Base-by-base conservation (phyloP, 164 flowering plant species). In the Stephania japonica region DNA sequence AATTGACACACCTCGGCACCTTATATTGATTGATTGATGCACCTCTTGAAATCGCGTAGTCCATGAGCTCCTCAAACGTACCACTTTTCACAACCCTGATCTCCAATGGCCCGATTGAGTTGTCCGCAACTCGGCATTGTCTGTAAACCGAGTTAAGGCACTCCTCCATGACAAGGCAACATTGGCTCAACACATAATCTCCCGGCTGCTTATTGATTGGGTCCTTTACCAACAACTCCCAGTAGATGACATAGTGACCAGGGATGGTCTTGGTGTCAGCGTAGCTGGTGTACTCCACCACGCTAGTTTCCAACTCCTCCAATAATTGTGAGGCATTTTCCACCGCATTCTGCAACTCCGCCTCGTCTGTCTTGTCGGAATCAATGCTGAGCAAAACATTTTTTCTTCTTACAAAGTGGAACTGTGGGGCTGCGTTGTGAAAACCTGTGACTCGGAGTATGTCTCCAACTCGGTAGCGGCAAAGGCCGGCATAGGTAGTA, bases 1-100 rank as follows among this genome's bases (percentile, higher is more conserved):
- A 84, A 74, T 73, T 90, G 8, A 91, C 93, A 65, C 97, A 91
- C 77, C 97, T 81, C 1, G 97, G 94, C 11, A 78, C 89, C 80
- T 91, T 91, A 80, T 87, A 91, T 73, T 91, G 97, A 73, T 91
- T 90, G 16, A 90, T 90, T 0, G 97, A 91, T 0, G 94, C 94
- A 7, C 97, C 97, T 41, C 89, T 78, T 0, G 92, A 87, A 3
- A 91, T 88, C 5, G 97, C 94, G 26, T 90, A 88, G 78, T 91
- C 97, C 97, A 91, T 91, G 1, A 91, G 81, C 78, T 90, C 92
- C 72, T 91, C 97, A 75, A 90, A 90, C 11, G 97, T 88, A 0
- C 97, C 97, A 11, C 62, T 80, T 72, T 80, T 84, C 71, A 90
- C 93, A 1, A 90, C 84, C 74, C 91, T 76, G 18, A 89, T 91